Percentiles rank a stretch among this genome's conserved stretches.
These are phyloP conservation scores for Phytopythium vexans DNA, from an alignment of 352 stramenopile genomes.

Conservation along the genomic window DNA sequence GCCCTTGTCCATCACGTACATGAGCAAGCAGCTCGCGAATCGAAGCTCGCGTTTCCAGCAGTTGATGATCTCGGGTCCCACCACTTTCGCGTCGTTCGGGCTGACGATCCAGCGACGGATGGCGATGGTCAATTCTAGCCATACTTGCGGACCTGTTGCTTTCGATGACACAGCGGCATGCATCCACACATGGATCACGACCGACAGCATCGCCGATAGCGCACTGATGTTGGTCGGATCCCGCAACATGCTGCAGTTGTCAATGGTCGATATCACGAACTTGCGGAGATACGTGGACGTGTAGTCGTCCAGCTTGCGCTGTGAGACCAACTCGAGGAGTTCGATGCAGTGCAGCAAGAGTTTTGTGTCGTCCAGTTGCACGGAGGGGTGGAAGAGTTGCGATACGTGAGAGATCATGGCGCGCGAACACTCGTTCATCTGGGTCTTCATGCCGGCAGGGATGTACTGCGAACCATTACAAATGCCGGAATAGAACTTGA, in stretches of 20 bases:
- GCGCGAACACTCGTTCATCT: slow-evolving; percentile 80
- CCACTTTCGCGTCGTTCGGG: slow-evolving; percentile 45
- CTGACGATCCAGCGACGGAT: slow-evolving; percentile 79
- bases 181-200: slow-evolving; percentile 87
- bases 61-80: slow-evolving; percentile 68
- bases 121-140: slow-evolving; percentile 77
- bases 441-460: slow-evolving; percentile 67
- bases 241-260: slow-evolving; percentile 73
- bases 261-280: slow-evolving; percentile 82
- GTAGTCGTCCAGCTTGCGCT: slow-evolving; percentile 80
- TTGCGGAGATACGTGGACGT: slow-evolving; percentile 84
- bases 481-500: slow-evolving; percentile 86
- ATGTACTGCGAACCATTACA: slow-evolving; percentile 76
- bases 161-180: slow-evolving; percentile 64
- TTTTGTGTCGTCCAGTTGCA: slow-evolving; percentile 80
- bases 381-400: slow-evolving; percentile 83
- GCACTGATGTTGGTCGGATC: slow-evolving; percentile 59
- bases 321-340: slow-evolving; percentile 79
- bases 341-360: slow-evolving; percentile 85
- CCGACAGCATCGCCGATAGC: slow-evolving; percentile 74
- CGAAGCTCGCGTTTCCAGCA: slow-evolving; percentile 85
- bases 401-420: slow-evolving; percentile 88
- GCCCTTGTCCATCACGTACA: slow-evolving; percentile 77
- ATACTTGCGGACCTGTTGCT: slow-evolving; percentile 57
- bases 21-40: slow-evolving; percentile 75